Evolutionary conservation across 768 basidiomycete species (phyloP).

Genomic region (Auriscalpium orientale): DNA sequence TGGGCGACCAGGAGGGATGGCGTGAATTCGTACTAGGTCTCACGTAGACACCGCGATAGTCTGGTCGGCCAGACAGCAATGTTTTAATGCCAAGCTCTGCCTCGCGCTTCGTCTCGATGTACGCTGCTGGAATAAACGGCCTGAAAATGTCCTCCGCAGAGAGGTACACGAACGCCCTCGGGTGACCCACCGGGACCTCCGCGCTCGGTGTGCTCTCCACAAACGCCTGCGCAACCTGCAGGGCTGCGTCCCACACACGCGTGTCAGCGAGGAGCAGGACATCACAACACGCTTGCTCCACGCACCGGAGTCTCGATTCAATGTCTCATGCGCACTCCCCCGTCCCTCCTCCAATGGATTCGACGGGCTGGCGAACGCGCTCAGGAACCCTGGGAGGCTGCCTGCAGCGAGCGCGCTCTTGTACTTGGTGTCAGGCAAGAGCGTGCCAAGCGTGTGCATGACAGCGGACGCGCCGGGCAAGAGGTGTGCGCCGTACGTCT

Average conservation of each 20-base stretch:
- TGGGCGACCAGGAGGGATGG: background rate
- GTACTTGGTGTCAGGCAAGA: constrained; percentile 77
- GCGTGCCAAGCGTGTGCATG: constrained; percentile 89
- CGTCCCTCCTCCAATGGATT: constrained; percentile 51
- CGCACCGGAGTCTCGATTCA: constrained; percentile 90
- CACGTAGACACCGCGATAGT: constrained; percentile 71
- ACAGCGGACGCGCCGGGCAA: constrained; percentile 66
- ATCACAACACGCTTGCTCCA: constrained; percentile 5
- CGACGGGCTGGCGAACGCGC: constrained; percentile 41
- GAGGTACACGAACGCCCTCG: constrained; percentile 81
- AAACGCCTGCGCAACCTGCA: constrained; percentile 75
- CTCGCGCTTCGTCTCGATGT: constrained; percentile 91
- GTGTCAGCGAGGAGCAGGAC: constrained; percentile 2
- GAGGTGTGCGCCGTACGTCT: constrained; percentile 61
- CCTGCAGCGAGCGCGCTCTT: constrained; percentile 64
- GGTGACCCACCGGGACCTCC: constrained; percentile 20
- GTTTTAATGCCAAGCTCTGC: constrained; percentile 68
- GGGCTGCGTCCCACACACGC: constrained; percentile 33
- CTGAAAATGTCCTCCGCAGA: constrained; percentile 93
- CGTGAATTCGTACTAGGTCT: constrained; percentile 67
- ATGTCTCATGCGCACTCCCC: constrained; percentile 54
- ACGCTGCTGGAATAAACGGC: constrained; percentile 76
- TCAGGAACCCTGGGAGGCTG: constrained; percentile 31
- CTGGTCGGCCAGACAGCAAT: constrained; percentile 37
- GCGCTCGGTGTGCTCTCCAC: constrained; percentile 34